phyloP scores from a whole-genome alignment of 2,329 filamentous ascomycete genomes.

The Plectosphaerella cucumerina region DNA sequence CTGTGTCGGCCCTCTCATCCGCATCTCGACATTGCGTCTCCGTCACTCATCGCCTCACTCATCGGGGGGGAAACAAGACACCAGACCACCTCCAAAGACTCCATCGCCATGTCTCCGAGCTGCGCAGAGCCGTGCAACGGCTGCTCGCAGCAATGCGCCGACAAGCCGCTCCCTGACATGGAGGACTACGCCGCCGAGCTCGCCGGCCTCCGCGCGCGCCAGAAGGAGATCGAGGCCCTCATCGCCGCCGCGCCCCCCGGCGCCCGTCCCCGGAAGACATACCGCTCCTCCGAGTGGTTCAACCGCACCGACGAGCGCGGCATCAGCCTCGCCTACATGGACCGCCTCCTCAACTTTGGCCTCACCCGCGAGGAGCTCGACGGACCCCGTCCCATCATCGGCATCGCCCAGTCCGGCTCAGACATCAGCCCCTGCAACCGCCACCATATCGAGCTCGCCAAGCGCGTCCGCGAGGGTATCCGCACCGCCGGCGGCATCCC shows the following conservation, averaged over 20 bases:
- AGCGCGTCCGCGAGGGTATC: slow-evolving; percentile 46
- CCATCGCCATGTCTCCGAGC: not conserved
- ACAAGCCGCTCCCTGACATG: slow-evolving; percentile 2
- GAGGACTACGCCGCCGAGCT: slow-evolving; percentile 4
- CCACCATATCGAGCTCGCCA: slow-evolving; percentile 42
- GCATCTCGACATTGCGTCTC: too few relatives aligned
- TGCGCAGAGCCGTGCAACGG: slow-evolving; percentile 1
- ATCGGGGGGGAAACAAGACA: not conserved
- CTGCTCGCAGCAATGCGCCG: slow-evolving; percentile 1
- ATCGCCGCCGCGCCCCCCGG: not conserved
- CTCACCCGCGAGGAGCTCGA: slow-evolving; percentile 43
- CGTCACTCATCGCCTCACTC: too few relatives aligned
- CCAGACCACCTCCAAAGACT: too few relatives aligned
- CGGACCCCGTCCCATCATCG: slow-evolving; percentile 45
- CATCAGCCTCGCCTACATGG: slow-evolving; percentile 36
- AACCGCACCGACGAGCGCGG: slow-evolving; percentile 7
- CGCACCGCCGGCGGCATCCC: slow-evolving; percentile 42
- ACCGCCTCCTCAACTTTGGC: slow-evolving; percentile 46
- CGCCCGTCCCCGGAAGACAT: not conserved
- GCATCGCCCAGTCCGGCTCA: slow-evolving; percentile 47
- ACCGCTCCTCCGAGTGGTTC: slow-evolving; percentile 12
- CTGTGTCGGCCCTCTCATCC: too few relatives aligned
- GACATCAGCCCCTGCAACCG: slow-evolving; percentile 47
- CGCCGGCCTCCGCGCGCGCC: not conserved
- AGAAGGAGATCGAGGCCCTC: slow-evolving; percentile 3